A percentile compares a stretch with the other conserved stretches of the same genome.
Evolutionary conservation across 164 flowering plant species (phyloP).

Genomic region (Cinnamomum micranthum): DNA sequence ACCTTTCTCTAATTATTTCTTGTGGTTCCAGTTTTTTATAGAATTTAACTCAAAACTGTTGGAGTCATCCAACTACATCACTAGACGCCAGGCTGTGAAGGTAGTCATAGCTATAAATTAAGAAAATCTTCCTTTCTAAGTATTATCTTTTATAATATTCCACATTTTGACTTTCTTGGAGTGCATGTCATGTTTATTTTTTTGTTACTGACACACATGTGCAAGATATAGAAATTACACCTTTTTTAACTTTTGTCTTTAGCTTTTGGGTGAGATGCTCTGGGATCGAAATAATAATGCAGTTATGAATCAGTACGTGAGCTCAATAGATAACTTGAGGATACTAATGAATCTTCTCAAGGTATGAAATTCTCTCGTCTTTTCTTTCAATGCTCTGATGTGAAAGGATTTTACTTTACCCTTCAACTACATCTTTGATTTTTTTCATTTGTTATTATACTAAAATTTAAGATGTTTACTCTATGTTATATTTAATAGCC

Average conservation of each 20-base stretch:
- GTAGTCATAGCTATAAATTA: constrained; percentile 23
- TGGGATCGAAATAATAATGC: constrained; percentile 85
- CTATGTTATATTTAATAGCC: too few species aligned
- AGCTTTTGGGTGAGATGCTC: constrained; percentile 89
- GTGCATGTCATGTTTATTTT: too few species aligned
- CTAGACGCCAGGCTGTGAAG: constrained; percentile 84
- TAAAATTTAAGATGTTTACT: too few species aligned
- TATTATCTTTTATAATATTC: too few species aligned
- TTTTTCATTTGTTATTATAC: too few species aligned
- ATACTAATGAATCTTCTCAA: constrained; percentile 94
- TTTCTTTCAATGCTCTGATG: too few species aligned
- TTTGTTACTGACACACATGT: too few species aligned
- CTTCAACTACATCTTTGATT: too few species aligned
- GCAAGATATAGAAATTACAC: too few species aligned
- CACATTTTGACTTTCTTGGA: too few species aligned
- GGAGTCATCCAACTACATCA: constrained; percentile 82
- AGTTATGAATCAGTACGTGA: constrained; percentile 81
- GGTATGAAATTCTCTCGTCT: constrained; percentile 32
- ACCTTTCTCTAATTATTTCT: neutral
- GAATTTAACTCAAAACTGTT: constrained; percentile 81
- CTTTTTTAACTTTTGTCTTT: constrained; percentile 13
- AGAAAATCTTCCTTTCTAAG: too few species aligned
- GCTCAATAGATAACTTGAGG: constrained; percentile 84
- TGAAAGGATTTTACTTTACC: too few species aligned
- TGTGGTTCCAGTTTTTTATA: constrained; percentile 64